These are phyloP conservation scores for Mycena capillaripes DNA, from an alignment of 768 basidiomycete genomes.

Conservation along the genomic window DNA sequence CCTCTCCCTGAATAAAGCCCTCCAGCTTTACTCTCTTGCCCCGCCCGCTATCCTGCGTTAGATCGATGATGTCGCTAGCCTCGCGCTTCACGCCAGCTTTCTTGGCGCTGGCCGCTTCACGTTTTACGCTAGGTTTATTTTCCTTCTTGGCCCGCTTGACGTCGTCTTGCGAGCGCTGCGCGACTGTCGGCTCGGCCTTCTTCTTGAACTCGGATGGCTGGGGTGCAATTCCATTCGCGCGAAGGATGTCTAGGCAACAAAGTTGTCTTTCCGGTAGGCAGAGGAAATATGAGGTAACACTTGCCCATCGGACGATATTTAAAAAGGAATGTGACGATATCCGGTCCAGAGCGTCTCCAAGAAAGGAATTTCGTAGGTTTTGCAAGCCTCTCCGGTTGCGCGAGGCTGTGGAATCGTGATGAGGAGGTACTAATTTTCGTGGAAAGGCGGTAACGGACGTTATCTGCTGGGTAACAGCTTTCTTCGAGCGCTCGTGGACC, in stretches of 20 bases:
- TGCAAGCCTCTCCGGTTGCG: not conserved
- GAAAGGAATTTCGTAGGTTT: not conserved
- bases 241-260: constrained; percentile 11
- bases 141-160: constrained; percentile 9
- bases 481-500: constrained; percentile 29
- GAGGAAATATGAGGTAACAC: too few relatives aligned
- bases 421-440: not conserved
- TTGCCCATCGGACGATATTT: constrained; percentile 25
- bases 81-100: constrained; percentile 22
- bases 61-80: constrained; percentile 14
- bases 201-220: not conserved
- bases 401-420: not conserved
- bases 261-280: not conserved
- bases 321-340: constrained; percentile 15
- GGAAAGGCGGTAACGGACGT: not conserved
- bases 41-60: constrained; percentile 11
- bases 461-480: constrained; percentile 33
- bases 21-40: constrained; percentile 19
- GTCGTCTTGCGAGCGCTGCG: not conserved
- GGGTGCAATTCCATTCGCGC: constrained; percentile 30
- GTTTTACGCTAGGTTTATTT: not conserved
- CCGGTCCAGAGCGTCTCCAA: not conserved
- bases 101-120: not conserved
- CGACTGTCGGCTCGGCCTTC: not conserved
- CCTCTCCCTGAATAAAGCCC: constrained; percentile 11